Base-by-base conservation (phyloP, 2,329 filamentous ascomycete species). In the Hypomyces rosellus region DNA sequence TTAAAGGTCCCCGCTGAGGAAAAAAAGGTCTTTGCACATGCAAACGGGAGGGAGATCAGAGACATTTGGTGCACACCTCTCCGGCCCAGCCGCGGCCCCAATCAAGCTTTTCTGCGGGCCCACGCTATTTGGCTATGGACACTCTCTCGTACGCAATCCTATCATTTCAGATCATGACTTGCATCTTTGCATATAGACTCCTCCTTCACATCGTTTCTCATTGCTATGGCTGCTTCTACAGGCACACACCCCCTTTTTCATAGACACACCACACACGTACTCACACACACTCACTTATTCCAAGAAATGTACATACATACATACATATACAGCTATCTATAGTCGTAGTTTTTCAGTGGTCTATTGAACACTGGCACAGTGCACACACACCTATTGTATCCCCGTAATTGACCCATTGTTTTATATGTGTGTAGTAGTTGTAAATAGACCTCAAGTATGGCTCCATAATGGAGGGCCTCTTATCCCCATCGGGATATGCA, bases 51-150 rank as follows among this genome's bases (percentile, higher is more conserved):
- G 37, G 25, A 34, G 34, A n/a, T 22, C 22, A 30, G 25, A 30
- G 20, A 25, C 14, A 25, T n/a, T 25, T 15, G 41, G 43, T 1
- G 18, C 45, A 42, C 49, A 20, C 34, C 42, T 25, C 43, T 22
- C 36, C 18, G 25, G 41, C 33, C 22, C 11, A 49, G 48, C 49
- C 46, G 53, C 38, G 42, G 49, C 48, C 51, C 54, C 54, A 57
- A 57, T 58, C 52, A 55, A 54, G 51, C 54, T 42, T 52, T 42
- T 36, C 43, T 40, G 30, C 39, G 41, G 45, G 54, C 52, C 56
- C 55, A 52, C 55, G 50, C 57, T 56, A 63, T 54, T 55, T 40
- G 18, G 34, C 40, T 33, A 13, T 22, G 20, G 33, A 44, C 33
- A 22, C 30, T 15, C 42, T 20, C 15, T 22, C 41, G 13, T 34